Percentiles rank a stretch among this genome's conserved stretches.
phyloP scores from a whole-genome alignment of 164 flowering plant genomes.

The Echeveria elegans region DNA sequence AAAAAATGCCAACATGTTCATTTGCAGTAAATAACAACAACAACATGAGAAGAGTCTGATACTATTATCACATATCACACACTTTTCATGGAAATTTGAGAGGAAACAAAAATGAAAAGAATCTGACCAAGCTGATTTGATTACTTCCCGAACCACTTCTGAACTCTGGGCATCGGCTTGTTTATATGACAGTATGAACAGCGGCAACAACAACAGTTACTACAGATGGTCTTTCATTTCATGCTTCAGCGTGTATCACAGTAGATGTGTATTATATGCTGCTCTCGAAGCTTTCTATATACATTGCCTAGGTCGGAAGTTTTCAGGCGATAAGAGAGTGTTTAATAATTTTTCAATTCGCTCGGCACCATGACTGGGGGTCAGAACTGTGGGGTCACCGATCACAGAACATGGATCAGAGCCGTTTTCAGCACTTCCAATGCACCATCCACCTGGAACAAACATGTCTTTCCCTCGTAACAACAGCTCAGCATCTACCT shows the following conservation, averaged over 20 bases:
- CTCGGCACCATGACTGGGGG: slow-evolving; percentile 47
- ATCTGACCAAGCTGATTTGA: not conserved
- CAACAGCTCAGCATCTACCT: slow-evolving; percentile 46
- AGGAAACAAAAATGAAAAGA: not conserved
- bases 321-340: slow-evolving; percentile 53
- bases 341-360: slow-evolving; percentile 40
- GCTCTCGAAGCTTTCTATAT: slow-evolving; percentile 19
- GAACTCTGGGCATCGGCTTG: not conserved
- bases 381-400: slow-evolving; percentile 35
- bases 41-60: no score
- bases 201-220: not conserved
- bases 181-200: not conserved
- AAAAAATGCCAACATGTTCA: no score
- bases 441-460: slow-evolving; percentile 74
- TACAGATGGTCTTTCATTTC: not conserved
- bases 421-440: slow-evolving; percentile 40
- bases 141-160: not conserved
- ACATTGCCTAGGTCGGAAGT: slow-evolving; percentile 83
- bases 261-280: not conserved
- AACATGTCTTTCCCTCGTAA: slow-evolving; percentile 29
- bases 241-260: not conserved
- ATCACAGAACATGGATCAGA: slow-evolving; percentile 46
- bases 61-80: no score
- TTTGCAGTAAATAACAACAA: no score
- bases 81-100: not conserved